Conservation (phyloP, 2,329 filamentous ascomycete genomes). For the Leptographium lundbergii region DNA sequence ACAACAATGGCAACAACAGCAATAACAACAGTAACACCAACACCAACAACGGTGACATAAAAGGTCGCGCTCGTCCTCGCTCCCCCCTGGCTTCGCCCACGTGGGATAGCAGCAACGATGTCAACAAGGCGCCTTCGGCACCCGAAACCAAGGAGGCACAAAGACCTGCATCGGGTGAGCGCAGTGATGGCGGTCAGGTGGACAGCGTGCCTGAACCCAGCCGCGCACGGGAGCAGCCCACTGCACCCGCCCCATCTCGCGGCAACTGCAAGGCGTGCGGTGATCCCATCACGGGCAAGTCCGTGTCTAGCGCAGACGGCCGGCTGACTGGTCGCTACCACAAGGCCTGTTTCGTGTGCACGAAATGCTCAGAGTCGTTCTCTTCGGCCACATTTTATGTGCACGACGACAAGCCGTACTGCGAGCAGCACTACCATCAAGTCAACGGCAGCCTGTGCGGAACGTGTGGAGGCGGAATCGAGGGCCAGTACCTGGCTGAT, state of each 20-base stretch:
- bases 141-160: neutral
- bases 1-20: neutral
- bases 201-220: neutral
- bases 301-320: slow-evolving; percentile 85
- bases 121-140: neutral
- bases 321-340: slow-evolving; percentile 88
- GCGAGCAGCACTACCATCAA: slow-evolving; percentile 83
- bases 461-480: slow-evolving; percentile 72
- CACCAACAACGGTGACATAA: neutral
- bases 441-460: slow-evolving; percentile 79
- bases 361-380: slow-evolving; percentile 70
- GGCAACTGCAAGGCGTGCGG: slow-evolving; percentile 77
- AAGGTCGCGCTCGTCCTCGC: neutral
- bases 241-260: slow-evolving; percentile 31
- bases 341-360: slow-evolving; percentile 88
- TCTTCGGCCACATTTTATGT: slow-evolving; percentile 88
- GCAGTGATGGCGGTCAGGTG: neutral
- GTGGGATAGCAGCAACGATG: neutral
- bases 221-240: neutral
- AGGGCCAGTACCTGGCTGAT: slow-evolving; percentile 87
- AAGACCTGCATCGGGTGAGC: neutral
- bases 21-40: neutral
- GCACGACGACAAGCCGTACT: slow-evolving; percentile 74
- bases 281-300: slow-evolving; percentile 72
- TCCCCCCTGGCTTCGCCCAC: neutral